Base-by-base conservation (phyloP, 306 rosid species). In the Begonia fuchsioides region DNA sequence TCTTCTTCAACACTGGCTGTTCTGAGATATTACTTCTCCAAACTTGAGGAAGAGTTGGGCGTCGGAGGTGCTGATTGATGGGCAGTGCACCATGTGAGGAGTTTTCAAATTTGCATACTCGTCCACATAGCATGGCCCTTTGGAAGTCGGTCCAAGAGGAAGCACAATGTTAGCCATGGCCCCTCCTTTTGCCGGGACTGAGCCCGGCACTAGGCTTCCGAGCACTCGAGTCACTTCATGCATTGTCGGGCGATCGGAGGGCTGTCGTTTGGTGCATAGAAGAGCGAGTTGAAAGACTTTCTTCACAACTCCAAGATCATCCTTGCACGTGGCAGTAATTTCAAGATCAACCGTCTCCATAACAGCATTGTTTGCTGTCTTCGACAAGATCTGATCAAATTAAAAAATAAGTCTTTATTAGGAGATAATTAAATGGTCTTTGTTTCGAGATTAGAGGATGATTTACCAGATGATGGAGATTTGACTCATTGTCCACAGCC, bases 261-360 rank as follows among this genome's bases (percentile, higher is more conserved):
- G 82, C 46, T 87, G 94, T 58, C 80, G 64, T 77, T 83, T 87
- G 56, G 87, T 56, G 74, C 94, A 83, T 32, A 87, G 50, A 38
- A 87, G 85, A n/a, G 94, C 94, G 2, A 87, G 87, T 58, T 87
- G 96, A 66, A 64, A 87, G 6, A 78, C 70, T 68, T 83, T 87
- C 68, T 81, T 87, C 4, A 83, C 85, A 2, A 78, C 93, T 57
- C 93, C 94, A 0, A 80, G 67, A 61, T 87, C 94, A 48, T 66
- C 35, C 35, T 5, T 72, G 60, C 94, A 84, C 14, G 95, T 79
- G 18, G 82, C 80, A 15, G 79, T 76, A 20, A 90, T 60, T 41
- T 79, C 98, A 0, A 79, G 81, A 70, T 90, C 95, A n/a, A 75
- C 83, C 0, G 98, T 82, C 73, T 90, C 98, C 98, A 90, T 85